Evolutionary conservation across 805 yeast species (phyloP).

Genomic region (Saccharomycopsis sp.): DNA sequence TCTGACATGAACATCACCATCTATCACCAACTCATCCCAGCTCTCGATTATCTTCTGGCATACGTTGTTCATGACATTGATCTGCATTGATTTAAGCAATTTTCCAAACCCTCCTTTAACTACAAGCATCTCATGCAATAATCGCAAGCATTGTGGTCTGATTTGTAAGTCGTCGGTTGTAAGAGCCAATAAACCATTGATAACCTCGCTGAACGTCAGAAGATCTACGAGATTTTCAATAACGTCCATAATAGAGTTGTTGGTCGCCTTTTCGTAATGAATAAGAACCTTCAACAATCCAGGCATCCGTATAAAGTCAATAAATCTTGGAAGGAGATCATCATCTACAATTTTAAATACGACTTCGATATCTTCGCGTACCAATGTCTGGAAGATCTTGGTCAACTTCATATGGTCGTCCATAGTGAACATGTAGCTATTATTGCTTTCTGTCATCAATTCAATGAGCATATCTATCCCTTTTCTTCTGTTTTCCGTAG

Average conservation of each 20-base stretch:
- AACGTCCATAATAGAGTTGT: background rate
- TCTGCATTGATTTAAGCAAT: slow-evolving; percentile 1
- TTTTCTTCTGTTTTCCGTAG: background rate
- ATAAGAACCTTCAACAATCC: slow-evolving; percentile 9
- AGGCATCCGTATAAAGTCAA: slow-evolving; percentile 10
- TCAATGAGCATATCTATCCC: slow-evolving; percentile 3
- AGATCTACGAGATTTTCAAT: slow-evolving; percentile 9
- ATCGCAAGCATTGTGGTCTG: background rate
- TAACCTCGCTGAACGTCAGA: slow-evolving; percentile 13
- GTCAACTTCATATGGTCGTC: slow-evolving; percentile 6
- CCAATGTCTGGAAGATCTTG: slow-evolving; percentile 1
- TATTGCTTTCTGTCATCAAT: background rate
- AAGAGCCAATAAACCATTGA: slow-evolving; percentile 4
- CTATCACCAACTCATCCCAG: slow-evolving; percentile 6
- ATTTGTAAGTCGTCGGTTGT: background rate
- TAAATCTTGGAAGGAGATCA: slow-evolving; percentile 1
- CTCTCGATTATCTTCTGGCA: background rate
- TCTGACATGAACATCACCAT: slow-evolving; percentile 10
- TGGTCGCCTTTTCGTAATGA: slow-evolving; percentile 3
- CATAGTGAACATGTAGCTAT: slow-evolving; percentile 4
- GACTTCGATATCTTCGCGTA: background rate
- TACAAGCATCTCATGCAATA: background rate
- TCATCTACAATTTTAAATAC: slow-evolving; percentile 4
- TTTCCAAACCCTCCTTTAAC: background rate
- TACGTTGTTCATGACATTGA: background rate